These are phyloP conservation scores for Aspergillus chevalieri DNA, from an alignment of 2,329 filamentous ascomycete species.

Conservation along the genomic window DNA sequence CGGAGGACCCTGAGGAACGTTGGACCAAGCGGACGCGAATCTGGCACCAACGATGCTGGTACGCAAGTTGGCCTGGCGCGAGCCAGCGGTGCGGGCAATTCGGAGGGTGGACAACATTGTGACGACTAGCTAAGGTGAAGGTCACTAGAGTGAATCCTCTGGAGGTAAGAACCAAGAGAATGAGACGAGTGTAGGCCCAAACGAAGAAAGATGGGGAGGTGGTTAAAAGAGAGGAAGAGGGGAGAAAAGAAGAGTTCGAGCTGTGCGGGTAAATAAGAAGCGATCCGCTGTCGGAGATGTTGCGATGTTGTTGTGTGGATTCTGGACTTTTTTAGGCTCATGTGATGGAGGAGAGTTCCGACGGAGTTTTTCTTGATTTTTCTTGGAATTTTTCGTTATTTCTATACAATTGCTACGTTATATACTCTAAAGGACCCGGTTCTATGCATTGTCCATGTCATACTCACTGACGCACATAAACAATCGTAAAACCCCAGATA, in stretches of 20 bases:
- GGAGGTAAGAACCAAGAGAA: conserved; percentile 4
- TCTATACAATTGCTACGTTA: not conserved
- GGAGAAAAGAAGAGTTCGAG: not conserved
- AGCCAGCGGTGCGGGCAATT: conserved; percentile 36
- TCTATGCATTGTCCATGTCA: too few relatives aligned
- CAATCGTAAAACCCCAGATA: not conserved
- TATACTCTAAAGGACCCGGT: not conserved
- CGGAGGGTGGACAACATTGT: conserved; percentile 44
- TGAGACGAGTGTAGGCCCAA: conserved; percentile 3
- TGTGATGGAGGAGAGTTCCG: conserved; percentile 9
- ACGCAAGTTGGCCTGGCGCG: conserved; percentile 35
- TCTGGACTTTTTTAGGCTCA: conserved; percentile 18
- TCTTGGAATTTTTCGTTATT: not conserved
- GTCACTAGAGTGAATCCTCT: not conserved
- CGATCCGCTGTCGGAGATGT: conserved; percentile 14
- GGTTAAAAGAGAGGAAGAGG: not conserved
- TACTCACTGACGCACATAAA: too few relatives aligned
- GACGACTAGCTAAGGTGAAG: conserved; percentile 1
- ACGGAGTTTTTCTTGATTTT: not conserved
- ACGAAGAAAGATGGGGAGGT: conserved; percentile 1
- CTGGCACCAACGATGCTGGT: conserved; percentile 42
- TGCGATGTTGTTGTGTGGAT: conserved; percentile 8
- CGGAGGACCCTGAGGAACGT: conserved; percentile 88
- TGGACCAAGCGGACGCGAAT: conserved; percentile 78
- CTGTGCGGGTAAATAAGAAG: conserved; percentile 10